Evolutionary conservation across 1,284 basidiomycete species (phyloP).

Genomic region (Stereum hirsutum): DNA sequence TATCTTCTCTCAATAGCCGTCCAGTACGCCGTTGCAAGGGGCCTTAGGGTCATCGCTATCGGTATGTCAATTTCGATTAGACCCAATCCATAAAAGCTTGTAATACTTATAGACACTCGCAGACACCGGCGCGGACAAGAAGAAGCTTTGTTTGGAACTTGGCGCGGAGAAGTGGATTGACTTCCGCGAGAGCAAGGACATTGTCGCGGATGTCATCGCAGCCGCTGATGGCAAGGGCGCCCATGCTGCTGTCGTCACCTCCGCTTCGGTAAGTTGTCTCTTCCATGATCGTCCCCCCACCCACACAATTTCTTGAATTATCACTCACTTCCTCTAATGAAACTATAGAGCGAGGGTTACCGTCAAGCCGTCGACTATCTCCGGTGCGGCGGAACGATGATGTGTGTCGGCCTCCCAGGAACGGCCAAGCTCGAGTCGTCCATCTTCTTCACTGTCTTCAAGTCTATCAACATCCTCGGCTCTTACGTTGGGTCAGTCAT

Average conservation of each 20-base stretch:
- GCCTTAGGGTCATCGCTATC: slow-evolving; percentile 74
- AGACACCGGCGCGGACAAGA: slow-evolving; percentile 74
- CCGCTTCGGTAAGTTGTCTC: slow-evolving; percentile 25
- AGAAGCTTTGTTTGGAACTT: slow-evolving; percentile 53
- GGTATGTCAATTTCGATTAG: slow-evolving; percentile 25
- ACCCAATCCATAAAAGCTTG: not conserved
- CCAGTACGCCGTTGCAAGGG: slow-evolving; percentile 72
- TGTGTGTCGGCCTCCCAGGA: slow-evolving; percentile 68
- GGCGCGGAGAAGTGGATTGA: slow-evolving; percentile 80
- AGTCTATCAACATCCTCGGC: slow-evolving; percentile 56
- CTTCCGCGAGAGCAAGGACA: slow-evolving; percentile 56
- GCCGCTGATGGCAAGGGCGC: slow-evolving; percentile 67
- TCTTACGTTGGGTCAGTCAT: slow-evolving; percentile 50
- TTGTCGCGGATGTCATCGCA: slow-evolving; percentile 53
- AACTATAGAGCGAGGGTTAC: slow-evolving; percentile 45
- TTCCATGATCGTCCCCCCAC: not conserved
- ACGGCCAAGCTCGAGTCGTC: slow-evolving; percentile 49
- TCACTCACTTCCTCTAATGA: not conserved
- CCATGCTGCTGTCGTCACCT: slow-evolving; percentile 67
- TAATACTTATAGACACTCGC: not conserved
- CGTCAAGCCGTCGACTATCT: slow-evolving; percentile 66
- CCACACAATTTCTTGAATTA: not conserved
- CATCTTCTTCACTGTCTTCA: slow-evolving; percentile 72
- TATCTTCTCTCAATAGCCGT: slow-evolving; percentile 35
- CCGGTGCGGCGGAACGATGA: slow-evolving; percentile 51